A percentile compares a stretch with the other conserved stretches of the same genome.
phyloP scores from a whole-genome alignment of 1,284 basidiomycete genomes.

The Fomitiporia mediterranea region DNA sequence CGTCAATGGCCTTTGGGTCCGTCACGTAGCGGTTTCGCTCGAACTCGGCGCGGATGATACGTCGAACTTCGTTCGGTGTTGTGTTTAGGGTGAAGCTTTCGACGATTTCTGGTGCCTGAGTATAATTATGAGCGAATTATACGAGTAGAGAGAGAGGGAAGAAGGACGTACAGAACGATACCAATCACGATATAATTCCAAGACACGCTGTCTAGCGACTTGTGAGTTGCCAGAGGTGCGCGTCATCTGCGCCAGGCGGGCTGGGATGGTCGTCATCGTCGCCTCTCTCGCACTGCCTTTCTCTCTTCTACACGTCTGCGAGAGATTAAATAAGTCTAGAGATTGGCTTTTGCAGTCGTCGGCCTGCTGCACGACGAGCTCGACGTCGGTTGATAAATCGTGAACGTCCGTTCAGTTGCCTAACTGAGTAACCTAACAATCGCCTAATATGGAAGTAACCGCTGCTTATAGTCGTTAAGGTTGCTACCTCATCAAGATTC shows the following conservation, averaged over 20 bases:
- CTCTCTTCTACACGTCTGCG: not conserved
- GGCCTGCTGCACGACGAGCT: not conserved
- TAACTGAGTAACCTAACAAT: too few species aligned
- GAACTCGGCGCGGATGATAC: slow-evolving; percentile 83
- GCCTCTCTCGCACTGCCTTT: not conserved
- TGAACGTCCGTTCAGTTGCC: not conserved
- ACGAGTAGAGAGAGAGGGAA: slow-evolving; percentile 1
- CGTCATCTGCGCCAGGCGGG: slow-evolving; percentile 77
- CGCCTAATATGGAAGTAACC: too few species aligned
- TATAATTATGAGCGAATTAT: slow-evolving; percentile 12
- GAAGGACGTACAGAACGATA: slow-evolving; percentile 71
- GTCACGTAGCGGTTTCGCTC: slow-evolving; percentile 83
- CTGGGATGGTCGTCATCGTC: slow-evolving; percentile 85
- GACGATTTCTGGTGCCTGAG: slow-evolving; percentile 86
- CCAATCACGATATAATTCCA: slow-evolving; percentile 89
- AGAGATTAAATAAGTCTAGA: not conserved
- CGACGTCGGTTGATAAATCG: not conserved
- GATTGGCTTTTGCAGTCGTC: not conserved
- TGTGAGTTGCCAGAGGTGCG: slow-evolving; percentile 52
- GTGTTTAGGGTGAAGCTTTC: slow-evolving; percentile 82
- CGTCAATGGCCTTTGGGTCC: slow-evolving; percentile 82
- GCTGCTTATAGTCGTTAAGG: too few species aligned
- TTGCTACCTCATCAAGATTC: too few species aligned
- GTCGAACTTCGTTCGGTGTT: slow-evolving; percentile 77
- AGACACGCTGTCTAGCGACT: slow-evolving; percentile 69